Evolutionary conservation across 176 grass and related monocot genomes (phyloP).

Genomic region (Aegilops speltoides): DNA sequence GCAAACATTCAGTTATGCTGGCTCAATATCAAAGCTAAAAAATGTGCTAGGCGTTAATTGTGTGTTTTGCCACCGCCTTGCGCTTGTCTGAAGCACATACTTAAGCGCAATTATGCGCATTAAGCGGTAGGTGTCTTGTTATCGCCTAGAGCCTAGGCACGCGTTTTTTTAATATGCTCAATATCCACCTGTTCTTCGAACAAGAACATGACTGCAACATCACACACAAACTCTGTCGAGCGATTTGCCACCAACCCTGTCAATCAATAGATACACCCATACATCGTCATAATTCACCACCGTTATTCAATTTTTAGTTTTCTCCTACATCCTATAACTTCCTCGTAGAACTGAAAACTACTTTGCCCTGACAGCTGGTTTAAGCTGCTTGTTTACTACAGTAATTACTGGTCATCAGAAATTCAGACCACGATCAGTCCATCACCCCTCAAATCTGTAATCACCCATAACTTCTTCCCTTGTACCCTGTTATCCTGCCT

Average conservation of each 20-base stretch:
- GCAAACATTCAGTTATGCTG: neutral
- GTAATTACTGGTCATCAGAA: neutral
- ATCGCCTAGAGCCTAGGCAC: too few relatives aligned
- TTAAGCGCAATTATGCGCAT: too few relatives aligned
- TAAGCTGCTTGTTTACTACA: neutral
- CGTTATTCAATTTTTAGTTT: neutral
- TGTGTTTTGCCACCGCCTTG: too few relatives aligned
- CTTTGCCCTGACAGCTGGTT: neutral
- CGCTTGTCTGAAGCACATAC: too few relatives aligned
- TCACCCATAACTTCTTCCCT: neutral
- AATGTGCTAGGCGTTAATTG: too few relatives aligned
- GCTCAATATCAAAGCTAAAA: neutral
- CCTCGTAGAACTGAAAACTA: neutral
- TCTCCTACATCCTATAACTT: neutral
- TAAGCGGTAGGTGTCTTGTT: too few relatives aligned
- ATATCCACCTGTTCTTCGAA: neutral
- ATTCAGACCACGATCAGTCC: neutral
- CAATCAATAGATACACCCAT: neutral
- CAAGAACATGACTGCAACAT: neutral
- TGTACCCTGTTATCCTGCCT: neutral
- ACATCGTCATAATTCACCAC: neutral
- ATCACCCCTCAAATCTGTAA: neutral
- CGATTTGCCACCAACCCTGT: neutral
- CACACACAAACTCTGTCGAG: neutral
- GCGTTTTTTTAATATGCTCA: too few relatives aligned